phyloP scores from a whole-genome alignment of 306 rosid genomes.

The Lathyrus tuberosus region DNA sequence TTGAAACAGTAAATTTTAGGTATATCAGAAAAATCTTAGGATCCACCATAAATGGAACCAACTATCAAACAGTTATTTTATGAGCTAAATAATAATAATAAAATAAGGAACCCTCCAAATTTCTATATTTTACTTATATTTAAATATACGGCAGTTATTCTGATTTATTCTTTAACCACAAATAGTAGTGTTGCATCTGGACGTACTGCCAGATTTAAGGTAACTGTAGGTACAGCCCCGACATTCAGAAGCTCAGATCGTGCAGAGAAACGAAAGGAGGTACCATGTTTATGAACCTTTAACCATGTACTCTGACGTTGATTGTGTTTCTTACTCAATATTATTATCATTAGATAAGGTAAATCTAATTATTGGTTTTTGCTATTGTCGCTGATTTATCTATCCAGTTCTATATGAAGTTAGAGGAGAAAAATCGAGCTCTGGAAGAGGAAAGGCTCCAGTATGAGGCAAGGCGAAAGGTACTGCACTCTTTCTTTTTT shows the following conservation, averaged over 20 bases:
- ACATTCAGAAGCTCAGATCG: constrained; percentile 62
- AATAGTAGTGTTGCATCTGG: constrained; percentile 65
- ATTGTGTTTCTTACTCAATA: constrained; percentile 17
- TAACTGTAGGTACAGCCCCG: constrained; percentile 90
- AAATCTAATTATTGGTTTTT: constrained; percentile 35
- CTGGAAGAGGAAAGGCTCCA: constrained; percentile 81
- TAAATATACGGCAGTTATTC: background rate
- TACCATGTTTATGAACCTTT: constrained; percentile 42
- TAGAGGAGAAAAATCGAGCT: constrained; percentile 93
- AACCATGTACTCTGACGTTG: constrained; percentile 18
- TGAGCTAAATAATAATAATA: constrained; percentile 16
- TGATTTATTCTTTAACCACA: constrained; percentile 52
- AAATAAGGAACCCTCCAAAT: constrained; percentile 24
- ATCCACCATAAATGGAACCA: constrained; percentile 13
- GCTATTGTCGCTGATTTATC: constrained; percentile 41
- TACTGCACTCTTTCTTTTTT: constrained; percentile 35
- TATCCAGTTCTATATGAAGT: constrained; percentile 72
- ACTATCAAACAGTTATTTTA: background rate
- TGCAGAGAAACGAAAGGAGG: constrained; percentile 94
- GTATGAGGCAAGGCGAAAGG: constrained; percentile 81
- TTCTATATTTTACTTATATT: constrained; percentile 20
- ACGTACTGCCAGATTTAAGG: constrained; percentile 68
- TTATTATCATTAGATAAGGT: background rate
- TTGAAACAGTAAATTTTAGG: constrained; percentile 22
- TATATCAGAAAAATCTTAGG: constrained; percentile 16